These are phyloP conservation scores for Rhizophagus clarus DNA, from an alignment of 192 early-diverging fungal genomes.

Conservation along the genomic window DNA sequence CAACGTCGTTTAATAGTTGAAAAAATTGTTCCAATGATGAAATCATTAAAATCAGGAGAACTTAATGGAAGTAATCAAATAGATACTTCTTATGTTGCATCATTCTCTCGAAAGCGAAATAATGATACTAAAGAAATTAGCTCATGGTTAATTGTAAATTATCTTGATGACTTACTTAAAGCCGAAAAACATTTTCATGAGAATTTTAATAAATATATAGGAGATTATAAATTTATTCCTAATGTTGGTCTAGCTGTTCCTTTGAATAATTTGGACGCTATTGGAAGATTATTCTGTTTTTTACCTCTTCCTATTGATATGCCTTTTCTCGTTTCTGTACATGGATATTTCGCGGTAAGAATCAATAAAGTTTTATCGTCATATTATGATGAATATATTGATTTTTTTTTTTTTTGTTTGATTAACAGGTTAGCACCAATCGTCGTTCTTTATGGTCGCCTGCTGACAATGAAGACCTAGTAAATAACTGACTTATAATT, in stretches of 20 bases:
- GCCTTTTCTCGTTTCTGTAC: constrained; percentile 41
- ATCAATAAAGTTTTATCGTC: not conserved
- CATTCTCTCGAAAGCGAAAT: not conserved
- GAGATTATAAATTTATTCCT: constrained; percentile 33
- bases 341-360: constrained; percentile 44
- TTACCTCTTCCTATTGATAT: constrained; percentile 38
- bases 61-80: not conserved
- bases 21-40: constrained; percentile 22
- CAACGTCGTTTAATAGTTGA: constrained; percentile 11
- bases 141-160: constrained; percentile 33
- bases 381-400: not conserved
- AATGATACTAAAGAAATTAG: not conserved
- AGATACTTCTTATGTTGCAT: constrained; percentile 21
- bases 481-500: not conserved
- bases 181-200: constrained; percentile 15
- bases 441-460: not conserved
- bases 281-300: constrained; percentile 42
- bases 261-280: not conserved
- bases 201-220: constrained; percentile 15
- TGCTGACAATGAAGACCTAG: not conserved
- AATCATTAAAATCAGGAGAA: not conserved
- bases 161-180: constrained; percentile 32
- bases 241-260: constrained; percentile 44
- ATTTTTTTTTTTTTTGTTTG: not conserved
- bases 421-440: not conserved